phyloP scores from a whole-genome alignment of 2,329 filamentous ascomycete genomes.

The Hypocreales sp. region DNA sequence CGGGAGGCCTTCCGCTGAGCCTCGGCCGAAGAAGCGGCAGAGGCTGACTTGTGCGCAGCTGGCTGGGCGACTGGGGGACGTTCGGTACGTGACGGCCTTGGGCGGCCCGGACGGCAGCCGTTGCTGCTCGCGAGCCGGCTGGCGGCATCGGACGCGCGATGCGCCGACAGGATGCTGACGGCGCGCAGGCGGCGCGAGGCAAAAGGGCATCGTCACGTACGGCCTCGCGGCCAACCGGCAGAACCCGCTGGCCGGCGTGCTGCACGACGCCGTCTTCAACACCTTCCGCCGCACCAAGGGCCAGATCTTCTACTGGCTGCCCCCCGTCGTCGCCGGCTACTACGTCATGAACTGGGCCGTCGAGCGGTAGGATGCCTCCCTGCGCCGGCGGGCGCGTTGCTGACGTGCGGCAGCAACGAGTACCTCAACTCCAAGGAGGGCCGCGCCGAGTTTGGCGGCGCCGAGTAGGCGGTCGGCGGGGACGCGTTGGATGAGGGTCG shows the following conservation, averaged over 20 bases:
- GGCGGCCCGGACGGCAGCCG: too few relatives aligned
- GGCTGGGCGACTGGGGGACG: conserved; percentile 58
- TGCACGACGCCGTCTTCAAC: conserved; percentile 86
- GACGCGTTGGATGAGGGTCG: conserved; percentile 13
- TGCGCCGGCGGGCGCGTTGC: not conserved
- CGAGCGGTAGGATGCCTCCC: conserved; percentile 51
- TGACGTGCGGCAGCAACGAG: conserved; percentile 43
- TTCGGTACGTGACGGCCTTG: conserved; percentile 60
- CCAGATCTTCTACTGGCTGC: conserved; percentile 81
- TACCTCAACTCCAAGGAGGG: conserved; percentile 70
- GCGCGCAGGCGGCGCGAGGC: conserved; percentile 37
- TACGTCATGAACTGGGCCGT: conserved; percentile 79
- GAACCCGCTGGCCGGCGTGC: conserved; percentile 64
- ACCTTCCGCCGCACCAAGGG: conserved; percentile 70
- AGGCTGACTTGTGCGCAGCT: conserved; percentile 33
- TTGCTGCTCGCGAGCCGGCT: too few relatives aligned
- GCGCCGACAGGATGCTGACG: too few relatives aligned
- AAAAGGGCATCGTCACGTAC: conserved; percentile 55
- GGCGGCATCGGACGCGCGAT: conserved; percentile 1
- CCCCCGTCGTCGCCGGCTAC: conserved; percentile 67
- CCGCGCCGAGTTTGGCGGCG: conserved; percentile 35
- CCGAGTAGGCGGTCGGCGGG: conserved; percentile 20
- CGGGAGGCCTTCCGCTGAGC: too few relatives aligned
- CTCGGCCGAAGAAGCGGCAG: too few relatives aligned
- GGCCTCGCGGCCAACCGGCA: conserved; percentile 77